Evolutionary conservation across 306 rosid species (phyloP), one percentile per base, ranked within the genome.

Genomic region (Argentina anserina): DNA sequence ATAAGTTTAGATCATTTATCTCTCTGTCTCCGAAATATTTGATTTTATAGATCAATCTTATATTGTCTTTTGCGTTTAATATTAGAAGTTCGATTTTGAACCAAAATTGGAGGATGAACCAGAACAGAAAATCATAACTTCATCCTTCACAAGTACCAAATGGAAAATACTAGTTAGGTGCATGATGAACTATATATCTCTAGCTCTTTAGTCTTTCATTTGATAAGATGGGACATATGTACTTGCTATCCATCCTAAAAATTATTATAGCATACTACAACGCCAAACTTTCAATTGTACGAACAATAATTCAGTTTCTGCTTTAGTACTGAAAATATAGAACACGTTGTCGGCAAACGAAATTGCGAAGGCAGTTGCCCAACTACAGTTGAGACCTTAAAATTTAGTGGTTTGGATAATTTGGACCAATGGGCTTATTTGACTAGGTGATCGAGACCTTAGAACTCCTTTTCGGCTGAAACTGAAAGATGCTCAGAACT

Each of bases 181-280:
- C 36, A 52, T 23, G 34, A 26, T 39, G 52, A 50, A 26, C 65
- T 61, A 31, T 18, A 61, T 33, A 61, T 33, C 14, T 58, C 37
- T 14, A 12, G 64, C 20, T 58, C 9, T 26, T 29, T 56, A 0
- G 12, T 28, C 8, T 25, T 26, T 31, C 6, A 33, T 29, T 8
- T 69, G 41, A 37, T 20, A 21, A 17, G 75, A 70, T 70, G 49
- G 50, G 49, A 70, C 75, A 21, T 46, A 3, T 15, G n/a, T 23
- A 36, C n/a, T 61, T 33, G 42, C 8, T 61, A 61, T 61, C 66
- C 12, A 31, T 60, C 65, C 13, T 31, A 14, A 37, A 10, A 42
- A 53, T 23, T 55, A 26, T 17, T 15, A 6, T 10, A 31, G 25
- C 28, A 18, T 70, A 33, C 74, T 61, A 61, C 33, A 61, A 33